phyloP scores from a whole-genome alignment of 805 yeast species.

The Tetrapisispora nanseiensis region DNA sequence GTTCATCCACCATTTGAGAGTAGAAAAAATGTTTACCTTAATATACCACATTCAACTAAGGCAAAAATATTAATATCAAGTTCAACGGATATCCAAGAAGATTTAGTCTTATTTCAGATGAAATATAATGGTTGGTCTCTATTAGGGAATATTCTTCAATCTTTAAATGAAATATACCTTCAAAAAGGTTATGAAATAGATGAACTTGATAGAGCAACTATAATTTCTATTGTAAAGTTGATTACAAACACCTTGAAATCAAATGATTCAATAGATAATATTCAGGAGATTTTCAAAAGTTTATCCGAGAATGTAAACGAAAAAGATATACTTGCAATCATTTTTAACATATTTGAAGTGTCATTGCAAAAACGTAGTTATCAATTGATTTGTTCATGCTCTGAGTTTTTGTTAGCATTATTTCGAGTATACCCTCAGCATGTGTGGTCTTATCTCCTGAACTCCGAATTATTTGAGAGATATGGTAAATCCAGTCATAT shows the following conservation, averaged over 20 bases:
- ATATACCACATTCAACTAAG: slow-evolving; percentile 46
- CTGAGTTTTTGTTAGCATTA: slow-evolving; percentile 42
- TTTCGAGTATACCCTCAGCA: slow-evolving; percentile 45
- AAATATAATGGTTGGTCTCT: slow-evolving; percentile 82
- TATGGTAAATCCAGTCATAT: slow-evolving; percentile 58
- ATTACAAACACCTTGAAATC: slow-evolving; percentile 39
- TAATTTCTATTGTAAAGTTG: slow-evolving; percentile 42
- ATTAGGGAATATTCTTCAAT: slow-evolving; percentile 68
- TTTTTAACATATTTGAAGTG: slow-evolving; percentile 59
- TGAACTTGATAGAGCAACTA: slow-evolving; percentile 30
- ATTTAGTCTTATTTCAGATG: slow-evolving; percentile 54
- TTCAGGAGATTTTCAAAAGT: slow-evolving; percentile 31
- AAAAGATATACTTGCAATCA: slow-evolving; percentile 45
- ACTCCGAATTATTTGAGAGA: slow-evolving; percentile 54
- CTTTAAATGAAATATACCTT: slow-evolving; percentile 31
- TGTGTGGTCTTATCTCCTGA: slow-evolving; percentile 71
- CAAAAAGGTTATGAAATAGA: slow-evolving; percentile 27
- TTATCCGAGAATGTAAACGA: slow-evolving; percentile 39
- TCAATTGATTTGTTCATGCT: slow-evolving; percentile 35
- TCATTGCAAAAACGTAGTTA: slow-evolving; percentile 49
- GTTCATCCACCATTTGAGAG: slow-evolving; percentile 50
- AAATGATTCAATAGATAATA: slow-evolving; percentile 30
- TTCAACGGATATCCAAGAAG: slow-evolving; percentile 7
- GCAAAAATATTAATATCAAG: slow-evolving; percentile 47
- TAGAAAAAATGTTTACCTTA: slow-evolving; percentile 35